phyloP scores from a whole-genome alignment of 1,284 basidiomycete genomes.

The Gymnopus androsaceus region DNA sequence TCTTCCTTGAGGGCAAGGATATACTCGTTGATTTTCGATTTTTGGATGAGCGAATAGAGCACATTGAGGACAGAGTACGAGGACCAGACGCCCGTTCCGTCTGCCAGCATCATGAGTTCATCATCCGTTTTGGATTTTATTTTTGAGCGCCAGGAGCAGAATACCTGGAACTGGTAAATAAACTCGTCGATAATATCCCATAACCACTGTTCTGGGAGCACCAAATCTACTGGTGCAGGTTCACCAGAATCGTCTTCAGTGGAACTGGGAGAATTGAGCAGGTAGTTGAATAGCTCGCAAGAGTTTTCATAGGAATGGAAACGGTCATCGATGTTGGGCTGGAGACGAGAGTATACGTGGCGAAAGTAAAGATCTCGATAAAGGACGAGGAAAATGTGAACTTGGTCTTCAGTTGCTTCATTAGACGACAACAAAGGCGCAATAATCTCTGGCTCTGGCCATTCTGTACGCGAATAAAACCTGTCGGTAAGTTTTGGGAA shows the following conservation, averaged over 20 bases:
- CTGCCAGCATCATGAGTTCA: conserved; percentile 81
- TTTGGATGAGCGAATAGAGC: conserved; percentile 96
- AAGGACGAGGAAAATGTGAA: conserved; percentile 90
- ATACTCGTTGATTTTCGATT: conserved; percentile 94
- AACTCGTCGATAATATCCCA: conserved; percentile 99
- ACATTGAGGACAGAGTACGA: conserved; percentile 98
- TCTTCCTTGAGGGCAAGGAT: conserved; percentile 74
- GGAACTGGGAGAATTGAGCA: conserved; percentile 49
- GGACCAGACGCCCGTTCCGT: conserved; percentile 88
- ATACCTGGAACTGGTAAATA: conserved; percentile 98
- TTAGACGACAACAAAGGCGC: conserved; percentile 60
- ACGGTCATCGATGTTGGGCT: conserved; percentile 95
- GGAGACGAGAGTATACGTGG: conserved; percentile 93
- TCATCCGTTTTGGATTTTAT: conserved; percentile 87
- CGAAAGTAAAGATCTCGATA: conserved; percentile 95
- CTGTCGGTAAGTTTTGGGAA: conserved; percentile 98
- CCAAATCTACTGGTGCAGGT: conserved; percentile 88
- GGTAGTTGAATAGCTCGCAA: conserved; percentile 96
- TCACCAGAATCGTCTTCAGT: conserved; percentile 58
- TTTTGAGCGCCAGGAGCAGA: conserved; percentile 90
- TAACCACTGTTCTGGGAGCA: conserved; percentile 96
- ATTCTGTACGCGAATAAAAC: conserved; percentile 92
- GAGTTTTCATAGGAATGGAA: conserved; percentile 99
- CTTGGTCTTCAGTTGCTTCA: conserved; percentile 46
- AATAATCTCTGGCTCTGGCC: conserved; percentile 97